A percentile compares a stretch with the other conserved stretches of the same genome.
These are phyloP conservation scores for Boletus vinaceobasis DNA, from an alignment of 768 basidiomycete genomes.

Conservation along the genomic window DNA sequence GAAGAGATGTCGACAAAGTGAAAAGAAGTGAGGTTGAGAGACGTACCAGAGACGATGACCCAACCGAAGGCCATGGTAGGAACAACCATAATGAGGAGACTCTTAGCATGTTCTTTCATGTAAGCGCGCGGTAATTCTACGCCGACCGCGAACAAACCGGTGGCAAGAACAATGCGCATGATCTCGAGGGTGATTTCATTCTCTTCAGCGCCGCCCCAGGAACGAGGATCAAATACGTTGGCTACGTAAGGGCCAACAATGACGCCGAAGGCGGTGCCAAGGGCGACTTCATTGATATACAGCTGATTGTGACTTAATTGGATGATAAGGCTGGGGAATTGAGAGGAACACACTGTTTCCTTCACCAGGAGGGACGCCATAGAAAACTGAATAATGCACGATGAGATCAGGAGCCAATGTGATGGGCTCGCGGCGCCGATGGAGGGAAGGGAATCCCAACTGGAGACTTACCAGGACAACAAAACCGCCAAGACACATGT, in stretches of 20 bases:
- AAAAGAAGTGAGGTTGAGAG: not conserved
- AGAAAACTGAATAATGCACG: slow-evolving; percentile 56
- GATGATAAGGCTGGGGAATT: not conserved
- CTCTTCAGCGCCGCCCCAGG: slow-evolving; percentile 60
- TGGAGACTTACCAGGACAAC: slow-evolving; percentile 40
- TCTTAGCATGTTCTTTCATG: slow-evolving; percentile 73
- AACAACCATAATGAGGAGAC: slow-evolving; percentile 65
- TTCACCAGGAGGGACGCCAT: slow-evolving; percentile 79
- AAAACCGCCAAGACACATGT: slow-evolving; percentile 61
- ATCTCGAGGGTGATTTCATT: slow-evolving; percentile 79
- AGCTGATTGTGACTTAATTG: slow-evolving; percentile 39
- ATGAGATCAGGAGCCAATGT: not conserved
- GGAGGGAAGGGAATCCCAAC: not conserved
- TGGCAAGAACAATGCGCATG: slow-evolving; percentile 84
- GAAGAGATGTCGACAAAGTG: not conserved
- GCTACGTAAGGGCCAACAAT: slow-evolving; percentile 71
- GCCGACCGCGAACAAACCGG: slow-evolving; percentile 92
- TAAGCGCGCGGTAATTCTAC: slow-evolving; percentile 89
- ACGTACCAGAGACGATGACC: slow-evolving; percentile 67
- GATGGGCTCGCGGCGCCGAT: not conserved
- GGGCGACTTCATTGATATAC: slow-evolving; percentile 91
- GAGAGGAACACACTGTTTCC: slow-evolving; percentile 55
- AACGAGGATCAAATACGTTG: slow-evolving; percentile 70
- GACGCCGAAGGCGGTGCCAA: slow-evolving; percentile 68
- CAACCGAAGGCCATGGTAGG: slow-evolving; percentile 86